Conservation (phyloP, 2,329 filamentous ascomycete genomes). For the Phoma sp. region DNA sequence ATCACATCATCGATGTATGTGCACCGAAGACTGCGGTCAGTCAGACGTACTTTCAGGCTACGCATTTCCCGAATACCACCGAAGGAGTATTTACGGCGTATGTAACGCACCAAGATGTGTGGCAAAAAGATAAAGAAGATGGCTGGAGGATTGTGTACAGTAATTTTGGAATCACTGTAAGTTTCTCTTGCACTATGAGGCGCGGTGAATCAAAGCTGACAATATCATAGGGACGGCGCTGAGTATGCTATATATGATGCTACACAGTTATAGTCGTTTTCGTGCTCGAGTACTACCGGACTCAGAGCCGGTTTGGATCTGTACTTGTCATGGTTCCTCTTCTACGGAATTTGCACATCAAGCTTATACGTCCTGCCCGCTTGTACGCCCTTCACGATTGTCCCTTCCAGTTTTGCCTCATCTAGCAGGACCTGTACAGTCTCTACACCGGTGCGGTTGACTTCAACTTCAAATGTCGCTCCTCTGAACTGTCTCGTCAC, state of each 20-base stretch:
- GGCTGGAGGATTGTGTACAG: conserved; percentile 16
- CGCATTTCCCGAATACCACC: conserved; percentile 11
- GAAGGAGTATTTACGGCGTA: conserved; percentile 8
- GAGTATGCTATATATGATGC: background rate
- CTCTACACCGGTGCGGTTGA: conserved; percentile 51
- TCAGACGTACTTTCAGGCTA: conserved; percentile 14
- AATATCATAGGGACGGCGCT: background rate
- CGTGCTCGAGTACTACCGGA: background rate
- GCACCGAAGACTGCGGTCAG: conserved; percentile 8
- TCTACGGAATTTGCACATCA: conserved; percentile 38
- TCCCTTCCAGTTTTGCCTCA: conserved; percentile 48
- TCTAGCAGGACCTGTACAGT: conserved; percentile 51
- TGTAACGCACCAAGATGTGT: conserved; percentile 12
- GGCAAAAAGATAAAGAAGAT: conserved; percentile 6
- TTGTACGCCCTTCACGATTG: conserved; percentile 52
- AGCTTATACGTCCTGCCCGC: conserved; percentile 55
- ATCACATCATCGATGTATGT: conserved; percentile 15
- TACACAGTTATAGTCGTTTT: background rate
- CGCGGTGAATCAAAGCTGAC: background rate
- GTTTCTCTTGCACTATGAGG: background rate
- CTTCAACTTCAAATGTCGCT: conserved; percentile 56
- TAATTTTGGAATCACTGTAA: conserved; percentile 12
- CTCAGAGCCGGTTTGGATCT: background rate
- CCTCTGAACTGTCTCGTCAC: conserved; percentile 58
- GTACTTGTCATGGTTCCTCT: no score